phyloP scores from a whole-genome alignment of 176 grass and related monocot genomes.

The Hordeum vulgare region DNA sequence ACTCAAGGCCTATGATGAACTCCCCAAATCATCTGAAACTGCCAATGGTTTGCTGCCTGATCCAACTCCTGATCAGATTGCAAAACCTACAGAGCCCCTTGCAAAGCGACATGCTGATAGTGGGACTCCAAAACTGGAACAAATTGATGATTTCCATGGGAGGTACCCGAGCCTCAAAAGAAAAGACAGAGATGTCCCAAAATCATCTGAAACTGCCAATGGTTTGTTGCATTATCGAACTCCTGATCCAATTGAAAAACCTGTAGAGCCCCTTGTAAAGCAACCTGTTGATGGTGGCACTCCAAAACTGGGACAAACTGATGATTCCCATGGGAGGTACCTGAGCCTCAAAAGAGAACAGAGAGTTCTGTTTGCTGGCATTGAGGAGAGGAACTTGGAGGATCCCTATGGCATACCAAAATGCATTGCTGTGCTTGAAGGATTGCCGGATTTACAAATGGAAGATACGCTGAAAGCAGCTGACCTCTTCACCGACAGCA shows the following conservation, averaged over 20 bases:
- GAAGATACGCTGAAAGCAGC: too few species aligned
- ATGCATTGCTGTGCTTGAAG: too few species aligned
- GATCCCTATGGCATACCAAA: too few species aligned
- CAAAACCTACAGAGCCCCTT: conserved; percentile 32
- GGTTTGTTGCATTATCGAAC: conserved; percentile 7
- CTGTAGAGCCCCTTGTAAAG: conserved; percentile 33
- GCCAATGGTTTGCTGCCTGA: conserved; percentile 13
- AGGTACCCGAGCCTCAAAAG: too few species aligned
- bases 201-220: conserved; percentile 35
- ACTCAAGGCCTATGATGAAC: conserved; percentile 58
- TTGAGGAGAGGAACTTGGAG: too few species aligned
- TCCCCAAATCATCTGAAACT: conserved; percentile 44
- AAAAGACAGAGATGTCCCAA: background rate
- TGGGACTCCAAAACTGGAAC: conserved; percentile 25
- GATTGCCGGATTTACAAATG: too few species aligned
- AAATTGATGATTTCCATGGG: background rate
- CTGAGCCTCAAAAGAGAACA: too few species aligned
- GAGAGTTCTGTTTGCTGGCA: too few species aligned
- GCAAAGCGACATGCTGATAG: conserved; percentile 31
- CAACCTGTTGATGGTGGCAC: conserved; percentile 26
- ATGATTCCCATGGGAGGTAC: background rate
- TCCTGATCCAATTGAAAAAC: conserved; percentile 37
- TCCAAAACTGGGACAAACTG: conserved; percentile 22
- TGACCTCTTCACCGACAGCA: too few species aligned
- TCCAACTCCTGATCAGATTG: conserved; percentile 29